Base-by-base conservation (phyloP, 495 filamentous ascomycete genomes). In the Penicillium riverlandense region DNA sequence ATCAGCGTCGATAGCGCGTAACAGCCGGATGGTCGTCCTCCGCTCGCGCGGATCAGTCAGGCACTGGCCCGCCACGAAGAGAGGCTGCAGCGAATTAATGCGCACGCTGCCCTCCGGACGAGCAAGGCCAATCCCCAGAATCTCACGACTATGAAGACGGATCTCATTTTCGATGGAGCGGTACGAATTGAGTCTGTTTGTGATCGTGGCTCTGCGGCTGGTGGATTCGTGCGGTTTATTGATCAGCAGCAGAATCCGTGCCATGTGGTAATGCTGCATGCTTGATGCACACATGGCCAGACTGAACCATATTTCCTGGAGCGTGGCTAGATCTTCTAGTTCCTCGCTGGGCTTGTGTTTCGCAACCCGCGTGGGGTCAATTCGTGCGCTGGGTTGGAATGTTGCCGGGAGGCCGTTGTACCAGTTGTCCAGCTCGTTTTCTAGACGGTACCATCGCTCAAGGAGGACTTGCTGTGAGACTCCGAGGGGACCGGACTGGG, bases 201-300 rank as follows among this genome's bases (percentile, higher is more conserved):
- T 66, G 37, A 81, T 66, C 2, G 74, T 75, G 29, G 65, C 71
- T 15, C 69, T 63, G 11, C 66, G 62, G 41, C 66, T 66, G 2
- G 75, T 79, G 7, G 76, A 72, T 33, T 79, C 70, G 30, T 78
- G 73, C 13, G 80, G 79, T 46, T 79, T 80, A 53, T 84, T 77
- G 54, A 80, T 72, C 8, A 81, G 66, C 10, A 84, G 62, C 35
- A 82, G 63, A 29, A 80, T 80, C 36, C 75, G 77, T 0, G 76
- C 75, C 73, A 84, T 80, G 50, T 84, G 79, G 52, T 80, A 84
- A 47, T 71, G 70, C 53, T 83, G 79, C 76, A 82, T 82, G 8
- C 75, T 75, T 5, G 78, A 78, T 1, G 73, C 75, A 61, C 78
- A 82, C 71, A 82, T 80, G 2, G 79, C 73, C 3, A 78, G 66